phyloP scores from a whole-genome alignment of 1,284 basidiomycete genomes.

The Malassezia psittaci region DNA sequence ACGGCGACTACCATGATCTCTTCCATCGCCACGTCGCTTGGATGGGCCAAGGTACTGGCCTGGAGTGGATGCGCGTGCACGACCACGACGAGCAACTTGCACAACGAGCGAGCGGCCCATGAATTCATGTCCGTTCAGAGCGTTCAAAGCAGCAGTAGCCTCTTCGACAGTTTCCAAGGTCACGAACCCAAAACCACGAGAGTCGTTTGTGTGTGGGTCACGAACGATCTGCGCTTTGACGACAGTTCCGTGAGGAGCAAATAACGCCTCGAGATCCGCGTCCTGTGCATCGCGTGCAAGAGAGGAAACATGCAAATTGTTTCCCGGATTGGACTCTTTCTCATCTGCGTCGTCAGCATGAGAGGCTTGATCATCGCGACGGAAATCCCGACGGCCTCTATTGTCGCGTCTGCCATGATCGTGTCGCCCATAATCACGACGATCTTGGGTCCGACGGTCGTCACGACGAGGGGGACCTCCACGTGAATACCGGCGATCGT shows the following conservation, averaged over 20 bases:
- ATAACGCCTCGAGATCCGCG: conserved; percentile 73
- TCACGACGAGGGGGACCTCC: neutral
- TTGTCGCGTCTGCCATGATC: neutral
- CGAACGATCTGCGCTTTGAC: conserved; percentile 81
- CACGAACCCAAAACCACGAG: conserved; percentile 94
- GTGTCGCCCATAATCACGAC: neutral
- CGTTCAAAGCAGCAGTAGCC: conserved; percentile 76
- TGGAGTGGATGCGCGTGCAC: conserved; percentile 87
- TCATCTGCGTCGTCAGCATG: conserved; percentile 41
- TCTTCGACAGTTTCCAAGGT: conserved; percentile 80
- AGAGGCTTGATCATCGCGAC: neutral
- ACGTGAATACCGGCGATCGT: neutral
- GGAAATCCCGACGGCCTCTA: neutral
- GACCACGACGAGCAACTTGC: conserved; percentile 72
- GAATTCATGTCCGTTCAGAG: conserved; percentile 69
- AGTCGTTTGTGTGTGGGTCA: conserved; percentile 90
- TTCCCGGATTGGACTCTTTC: conserved; percentile 66
- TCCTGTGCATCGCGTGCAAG: conserved; percentile 70
- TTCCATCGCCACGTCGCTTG: conserved; percentile 55
- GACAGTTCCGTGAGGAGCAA: conserved; percentile 69
- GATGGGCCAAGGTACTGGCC: conserved; percentile 86
- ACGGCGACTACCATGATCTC: neutral
- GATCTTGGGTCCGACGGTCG: neutral
- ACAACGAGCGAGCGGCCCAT: conserved; percentile 76
- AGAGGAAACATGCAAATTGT: conserved; percentile 90